Evolutionary conservation across 1,284 basidiomycete genomes (phyloP).

Genomic region (Cryptococcus amylolentus): DNA sequence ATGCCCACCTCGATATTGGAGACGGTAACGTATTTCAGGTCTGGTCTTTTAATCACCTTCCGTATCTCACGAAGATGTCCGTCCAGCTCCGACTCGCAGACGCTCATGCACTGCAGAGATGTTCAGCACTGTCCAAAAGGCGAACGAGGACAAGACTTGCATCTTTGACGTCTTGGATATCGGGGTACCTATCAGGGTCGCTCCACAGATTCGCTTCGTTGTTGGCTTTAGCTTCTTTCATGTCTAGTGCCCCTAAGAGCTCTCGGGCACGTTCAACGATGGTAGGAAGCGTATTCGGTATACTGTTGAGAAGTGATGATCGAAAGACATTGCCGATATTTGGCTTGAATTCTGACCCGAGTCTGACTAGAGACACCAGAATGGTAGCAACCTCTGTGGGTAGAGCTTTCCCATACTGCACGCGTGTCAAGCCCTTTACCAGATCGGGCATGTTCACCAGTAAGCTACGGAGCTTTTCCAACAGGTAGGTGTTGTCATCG

Average conservation of each 20-base stretch:
- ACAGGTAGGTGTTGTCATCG: constrained; percentile 56
- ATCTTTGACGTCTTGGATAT: constrained; percentile 57
- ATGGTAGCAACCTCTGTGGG: constrained; percentile 78
- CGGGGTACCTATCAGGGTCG: constrained; percentile 67
- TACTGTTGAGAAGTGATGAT: constrained; percentile 66
- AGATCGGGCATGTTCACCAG: constrained; percentile 80
- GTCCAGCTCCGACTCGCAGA: constrained; percentile 64
- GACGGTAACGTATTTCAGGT: constrained; percentile 68
- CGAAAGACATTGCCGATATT: constrained; percentile 58
- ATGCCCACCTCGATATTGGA: constrained; percentile 64
- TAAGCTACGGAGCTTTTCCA: constrained; percentile 63
- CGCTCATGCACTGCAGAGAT: constrained; percentile 37
- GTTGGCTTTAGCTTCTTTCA: constrained; percentile 66
- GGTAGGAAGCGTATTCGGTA: constrained; percentile 65
- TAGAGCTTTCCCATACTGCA: constrained; percentile 86
- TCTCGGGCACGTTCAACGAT: constrained; percentile 59
- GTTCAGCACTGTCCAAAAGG: neutral
- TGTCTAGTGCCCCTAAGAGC: constrained; percentile 61
- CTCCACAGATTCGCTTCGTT: constrained; percentile 71
- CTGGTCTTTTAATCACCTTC: constrained; percentile 68
- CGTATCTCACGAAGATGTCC: constrained; percentile 73
- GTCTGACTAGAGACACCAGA: constrained; percentile 69
- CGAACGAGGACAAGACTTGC: constrained; percentile 24
- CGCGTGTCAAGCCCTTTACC: constrained; percentile 77
- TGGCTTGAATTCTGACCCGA: constrained; percentile 64